Conservation (phyloP, 805 yeast species). For the Hanseniaspora vineae region DNA sequence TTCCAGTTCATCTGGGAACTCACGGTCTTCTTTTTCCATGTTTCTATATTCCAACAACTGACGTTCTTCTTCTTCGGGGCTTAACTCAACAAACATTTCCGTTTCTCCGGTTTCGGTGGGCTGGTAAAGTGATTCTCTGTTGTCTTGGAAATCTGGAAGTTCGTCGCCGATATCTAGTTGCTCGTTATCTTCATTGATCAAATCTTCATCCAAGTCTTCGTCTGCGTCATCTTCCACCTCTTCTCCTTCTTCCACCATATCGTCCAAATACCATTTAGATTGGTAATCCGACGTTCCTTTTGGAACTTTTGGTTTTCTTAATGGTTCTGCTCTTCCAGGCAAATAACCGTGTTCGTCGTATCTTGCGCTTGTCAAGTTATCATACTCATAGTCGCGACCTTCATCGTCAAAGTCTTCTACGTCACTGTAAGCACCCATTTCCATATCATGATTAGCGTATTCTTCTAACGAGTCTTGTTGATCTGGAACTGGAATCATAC, state of each 20-base stretch:
- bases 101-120: conserved; percentile 31
- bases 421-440: conserved; percentile 29
- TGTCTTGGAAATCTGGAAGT: conserved; percentile 27
- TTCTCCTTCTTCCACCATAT: conserved; percentile 24
- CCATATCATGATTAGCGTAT: conserved; percentile 41
- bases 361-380: conserved; percentile 23
- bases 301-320: conserved; percentile 31
- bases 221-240: conserved; percentile 26
- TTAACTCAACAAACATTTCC: conserved; percentile 59
- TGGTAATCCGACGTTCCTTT: conserved; percentile 71
- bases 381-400: conserved; percentile 18
- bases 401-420: conserved; percentile 17
- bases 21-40: conserved; percentile 69
- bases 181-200: conserved; percentile 19
- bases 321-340: conserved; percentile 21
- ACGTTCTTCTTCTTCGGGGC: conserved; percentile 71
- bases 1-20: conserved; percentile 94
- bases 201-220: conserved; percentile 15
- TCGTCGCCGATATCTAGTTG: conserved; percentile 19
- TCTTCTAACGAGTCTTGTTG: conserved; percentile 48
- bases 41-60: conserved; percentile 60
- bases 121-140: conserved; percentile 13
- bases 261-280: conserved; percentile 66
- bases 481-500: conserved; percentile 24
- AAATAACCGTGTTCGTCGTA: conserved; percentile 28